Conservation (phyloP, 441 rosid species). For the Lepidium campestre region DNA sequence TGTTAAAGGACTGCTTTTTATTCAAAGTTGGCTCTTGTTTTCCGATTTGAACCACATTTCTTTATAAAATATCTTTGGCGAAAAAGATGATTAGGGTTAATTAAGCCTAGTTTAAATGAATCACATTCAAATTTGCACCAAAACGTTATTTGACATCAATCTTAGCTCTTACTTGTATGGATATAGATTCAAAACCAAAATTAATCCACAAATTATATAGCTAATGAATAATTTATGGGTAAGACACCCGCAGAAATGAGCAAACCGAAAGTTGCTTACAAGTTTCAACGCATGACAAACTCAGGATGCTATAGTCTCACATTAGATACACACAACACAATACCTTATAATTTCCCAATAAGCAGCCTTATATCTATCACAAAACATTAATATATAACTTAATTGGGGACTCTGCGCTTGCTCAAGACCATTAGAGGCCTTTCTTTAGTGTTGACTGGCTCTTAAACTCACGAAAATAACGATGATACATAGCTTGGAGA, state of each 20-base stretch:
- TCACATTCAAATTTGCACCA: not conserved
- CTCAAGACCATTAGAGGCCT: not conserved
- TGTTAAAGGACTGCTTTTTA: conserved; percentile 6
- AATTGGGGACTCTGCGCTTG: conserved; percentile 8
- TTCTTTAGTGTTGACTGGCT: conserved; percentile 15
- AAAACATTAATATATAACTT: conserved; percentile 16
- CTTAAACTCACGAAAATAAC: not conserved
- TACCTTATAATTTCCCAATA: conserved; percentile 20
- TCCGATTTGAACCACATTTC: conserved; percentile 9
- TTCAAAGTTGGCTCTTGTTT: conserved; percentile 17
- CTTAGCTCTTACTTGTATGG: not conserved
- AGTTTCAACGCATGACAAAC: conserved; percentile 3
- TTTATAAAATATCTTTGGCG: not conserved
- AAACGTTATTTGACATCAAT: not conserved
- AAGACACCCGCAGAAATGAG: conserved; percentile 2
- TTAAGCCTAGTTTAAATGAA: not conserved
- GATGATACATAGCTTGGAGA: conserved; percentile 7
- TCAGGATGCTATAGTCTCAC: conserved; percentile 3
- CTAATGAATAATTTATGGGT: conserved; percentile 7
- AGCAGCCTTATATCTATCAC: conserved; percentile 22
- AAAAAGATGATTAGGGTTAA: not conserved
- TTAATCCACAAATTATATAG: conserved; percentile 1
- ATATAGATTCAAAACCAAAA: conserved; percentile 7
- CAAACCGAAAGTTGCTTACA: conserved; percentile 16
- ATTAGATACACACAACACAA: conserved; percentile 19